A percentile compares a stretch with the other conserved stretches of the same genome.
phyloP scores from a whole-genome alignment of 192 early-diverging fungal genomes.

The Backusella liffmaniae region DNA sequence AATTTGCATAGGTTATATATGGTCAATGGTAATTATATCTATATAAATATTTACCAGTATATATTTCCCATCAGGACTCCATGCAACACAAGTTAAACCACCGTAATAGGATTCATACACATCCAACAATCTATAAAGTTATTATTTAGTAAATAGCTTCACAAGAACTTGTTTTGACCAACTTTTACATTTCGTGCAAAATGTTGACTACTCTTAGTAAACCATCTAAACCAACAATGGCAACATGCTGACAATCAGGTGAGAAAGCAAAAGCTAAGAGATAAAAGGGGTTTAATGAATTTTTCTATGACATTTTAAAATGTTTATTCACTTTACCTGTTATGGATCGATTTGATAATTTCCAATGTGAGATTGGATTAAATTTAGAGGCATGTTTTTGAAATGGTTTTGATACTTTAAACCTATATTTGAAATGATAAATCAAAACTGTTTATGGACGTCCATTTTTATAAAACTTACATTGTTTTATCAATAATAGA shows the following conservation, averaged over 20 bases:
- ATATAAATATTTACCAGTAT: conserved; percentile 47
- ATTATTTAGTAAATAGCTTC: too few species aligned
- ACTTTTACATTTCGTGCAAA: conserved; percentile 51
- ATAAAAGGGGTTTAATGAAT: background rate
- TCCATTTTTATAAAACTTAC: background rate
- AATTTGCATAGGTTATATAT: background rate
- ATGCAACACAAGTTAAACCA: conserved; percentile 79
- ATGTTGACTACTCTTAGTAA: conserved; percentile 78
- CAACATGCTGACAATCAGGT: conserved; percentile 83
- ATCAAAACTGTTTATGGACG: too few species aligned
- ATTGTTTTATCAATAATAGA: background rate
- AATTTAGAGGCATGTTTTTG: conserved; percentile 52
- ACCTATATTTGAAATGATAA: conserved; percentile 13
- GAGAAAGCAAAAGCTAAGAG: conserved; percentile 76
- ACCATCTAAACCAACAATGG: conserved; percentile 82
- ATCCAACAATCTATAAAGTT: conserved; percentile 57
- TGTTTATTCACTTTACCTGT: conserved; percentile 9
- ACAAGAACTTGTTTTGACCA: too few species aligned
- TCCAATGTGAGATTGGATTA: conserved; percentile 36
- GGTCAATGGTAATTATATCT: too few species aligned
- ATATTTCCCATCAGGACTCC: conserved; percentile 88
- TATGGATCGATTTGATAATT: conserved; percentile 30
- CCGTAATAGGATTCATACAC: conserved; percentile 86
- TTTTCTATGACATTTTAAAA: background rate
- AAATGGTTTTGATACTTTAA: conserved; percentile 50